Evolutionary conservation across 2,329 filamentous ascomycete species (phyloP).

Genomic region (Camillea tinctor): DNA sequence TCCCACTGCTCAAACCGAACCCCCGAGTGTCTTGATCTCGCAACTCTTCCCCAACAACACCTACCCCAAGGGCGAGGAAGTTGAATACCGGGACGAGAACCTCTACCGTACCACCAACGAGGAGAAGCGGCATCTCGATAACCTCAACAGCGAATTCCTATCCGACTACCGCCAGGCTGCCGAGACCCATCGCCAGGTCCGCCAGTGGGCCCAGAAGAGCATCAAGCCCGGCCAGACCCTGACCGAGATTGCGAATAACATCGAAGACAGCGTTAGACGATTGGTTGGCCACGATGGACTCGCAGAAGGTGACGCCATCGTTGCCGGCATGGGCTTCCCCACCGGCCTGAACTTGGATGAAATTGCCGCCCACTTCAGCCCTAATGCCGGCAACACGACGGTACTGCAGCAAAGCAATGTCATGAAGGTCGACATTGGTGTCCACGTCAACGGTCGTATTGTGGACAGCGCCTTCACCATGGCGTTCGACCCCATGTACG

Average conservation of each 20-base stretch:
- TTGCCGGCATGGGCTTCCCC: conserved; percentile 83
- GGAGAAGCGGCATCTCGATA: conserved; percentile 80
- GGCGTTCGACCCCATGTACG: conserved; percentile 71
- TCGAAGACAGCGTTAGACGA: conserved; percentile 77
- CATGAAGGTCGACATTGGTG: conserved; percentile 80
- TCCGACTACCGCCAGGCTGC: conserved; percentile 79
- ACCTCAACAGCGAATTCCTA: conserved; percentile 76
- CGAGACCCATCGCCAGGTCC: conserved; percentile 86
- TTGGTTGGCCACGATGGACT: conserved; percentile 75
- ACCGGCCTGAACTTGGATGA: conserved; percentile 82
- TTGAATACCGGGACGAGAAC: conserved; percentile 77
- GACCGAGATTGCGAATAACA: conserved; percentile 82
- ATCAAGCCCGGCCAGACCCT: conserved; percentile 80
- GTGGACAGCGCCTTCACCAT: conserved; percentile 81
- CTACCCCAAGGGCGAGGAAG: conserved; percentile 77
- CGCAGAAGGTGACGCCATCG: conserved; percentile 73
- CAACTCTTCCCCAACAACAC: conserved; percentile 69
- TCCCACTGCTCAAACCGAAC: conserved; percentile 71
- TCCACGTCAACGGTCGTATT: conserved; percentile 77
- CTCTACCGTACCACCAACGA: conserved; percentile 76
- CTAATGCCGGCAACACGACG: conserved; percentile 81
- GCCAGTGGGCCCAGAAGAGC: conserved; percentile 76
- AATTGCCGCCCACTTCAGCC: conserved; percentile 82
- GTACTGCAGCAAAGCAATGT: conserved; percentile 72
- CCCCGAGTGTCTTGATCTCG: conserved; percentile 71